A percentile compares a stretch with the other conserved stretches of the same genome.
Conservation (phyloP, 345 rosid species). For the Arabidopsis thaliana region TAIR10.1 NC_003075.7:13176501-13177000, state of each 20-base stretch:
- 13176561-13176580: not conserved
- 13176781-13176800: not conserved
- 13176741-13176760: no score
- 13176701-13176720: not conserved
- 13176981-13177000: not conserved
- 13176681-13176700: not conserved
- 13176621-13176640: not conserved
- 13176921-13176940: not conserved
- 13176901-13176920: not conserved
- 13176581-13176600: not conserved
- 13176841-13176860: not conserved
- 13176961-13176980: not conserved
- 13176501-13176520: conserved; percentile 1
- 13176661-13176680: not conserved
- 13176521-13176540: conserved; percentile 17
- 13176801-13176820: not conserved
- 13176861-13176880: not conserved
- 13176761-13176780: not conserved
- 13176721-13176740: not conserved
- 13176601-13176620: not conserved
- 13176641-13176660: not conserved
- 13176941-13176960: not conserved
- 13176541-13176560: conserved; percentile 13
- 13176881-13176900: not conserved
- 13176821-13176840: not conserved